Percentiles rank a stretch among this genome's conserved stretches.
These are phyloP conservation scores for Crithidia fasciculata DNA, from an alignment of 208 protist genomes.

Conservation along the genomic window DNA sequence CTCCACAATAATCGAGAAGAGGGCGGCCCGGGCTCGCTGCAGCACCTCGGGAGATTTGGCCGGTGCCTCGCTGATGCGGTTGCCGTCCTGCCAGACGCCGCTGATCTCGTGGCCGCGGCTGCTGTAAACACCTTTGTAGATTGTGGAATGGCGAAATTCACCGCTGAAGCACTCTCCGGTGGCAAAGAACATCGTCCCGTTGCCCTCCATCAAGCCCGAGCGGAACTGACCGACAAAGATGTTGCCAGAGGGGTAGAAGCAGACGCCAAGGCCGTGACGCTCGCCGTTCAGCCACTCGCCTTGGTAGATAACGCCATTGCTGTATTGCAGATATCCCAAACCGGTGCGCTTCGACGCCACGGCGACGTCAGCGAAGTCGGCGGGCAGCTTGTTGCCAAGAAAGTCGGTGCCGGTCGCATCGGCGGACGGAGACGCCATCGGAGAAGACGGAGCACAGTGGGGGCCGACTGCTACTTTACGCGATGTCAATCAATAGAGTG, in stretches of 20 bases:
- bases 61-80: conserved; percentile 33
- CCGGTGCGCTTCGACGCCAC: conserved; percentile 26
- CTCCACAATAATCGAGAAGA: conserved; percentile 51
- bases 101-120: conserved; percentile 32
- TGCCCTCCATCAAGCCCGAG: conserved; percentile 55
- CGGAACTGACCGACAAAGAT: conserved; percentile 68
- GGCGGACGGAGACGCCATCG: neutral
- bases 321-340: conserved; percentile 33
- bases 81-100: conserved; percentile 47
- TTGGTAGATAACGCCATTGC: conserved; percentile 64
- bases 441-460: neutral
- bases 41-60: conserved; percentile 23
- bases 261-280: conserved; percentile 62
- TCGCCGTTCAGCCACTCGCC: conserved; percentile 47
- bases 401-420: conserved; percentile 17
- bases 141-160: conserved; percentile 38
- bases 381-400: conserved; percentile 14
- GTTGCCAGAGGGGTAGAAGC: conserved; percentile 64
- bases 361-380: conserved; percentile 16
- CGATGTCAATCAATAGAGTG: too few species aligned
- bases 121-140: conserved; percentile 53
- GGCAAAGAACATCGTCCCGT: conserved; percentile 61
- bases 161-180: conserved; percentile 66
- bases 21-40: conserved; percentile 39
- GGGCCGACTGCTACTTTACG: neutral